Evolutionary conservation across 371 early-diverging fungal species (phyloP).

Genomic region (Rhizopus arrhizus): DNA sequence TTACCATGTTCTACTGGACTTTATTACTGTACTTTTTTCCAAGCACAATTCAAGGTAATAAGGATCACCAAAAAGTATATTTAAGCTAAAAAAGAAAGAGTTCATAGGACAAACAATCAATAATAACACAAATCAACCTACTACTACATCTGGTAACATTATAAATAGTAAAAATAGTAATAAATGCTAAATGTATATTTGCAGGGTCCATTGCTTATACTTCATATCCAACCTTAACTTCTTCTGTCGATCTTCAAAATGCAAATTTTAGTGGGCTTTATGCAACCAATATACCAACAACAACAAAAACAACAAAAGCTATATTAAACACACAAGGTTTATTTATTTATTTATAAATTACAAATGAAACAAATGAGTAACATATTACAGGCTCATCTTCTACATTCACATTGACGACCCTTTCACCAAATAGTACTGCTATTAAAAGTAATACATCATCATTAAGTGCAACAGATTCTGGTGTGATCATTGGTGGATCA

Average conservation of each 20-base stretch:
- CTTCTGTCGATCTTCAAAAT: constrained; percentile 1
- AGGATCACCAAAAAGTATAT: too few species aligned
- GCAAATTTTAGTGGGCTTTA: constrained; percentile 2
- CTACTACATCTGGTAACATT: neutral
- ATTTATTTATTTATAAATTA: too few species aligned
- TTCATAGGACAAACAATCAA: neutral
- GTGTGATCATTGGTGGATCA: constrained; percentile 18
- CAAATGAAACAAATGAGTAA: neutral
- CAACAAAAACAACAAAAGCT: neutral
- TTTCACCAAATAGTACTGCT: neutral
- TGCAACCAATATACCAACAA: neutral
- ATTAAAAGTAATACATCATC: neutral
- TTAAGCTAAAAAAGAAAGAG: neutral
- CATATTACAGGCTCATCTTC: neutral
- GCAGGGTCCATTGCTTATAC: neutral
- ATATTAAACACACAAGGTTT: neutral
- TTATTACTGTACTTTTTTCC: neutral
- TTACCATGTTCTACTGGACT: neutral
- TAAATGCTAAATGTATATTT: neutral
- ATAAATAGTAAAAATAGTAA: neutral
- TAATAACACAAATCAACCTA: neutral
- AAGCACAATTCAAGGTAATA: neutral
- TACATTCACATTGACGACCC: neutral
- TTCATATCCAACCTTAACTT: neutral
- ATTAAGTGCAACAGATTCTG: constrained; percentile 8